Percentiles rank a stretch among this genome's conserved stretches.
These are phyloP conservation scores for Coemansia sp. DNA, from an alignment of 192 early-diverging fungal species.

Conservation along the genomic window DNA sequence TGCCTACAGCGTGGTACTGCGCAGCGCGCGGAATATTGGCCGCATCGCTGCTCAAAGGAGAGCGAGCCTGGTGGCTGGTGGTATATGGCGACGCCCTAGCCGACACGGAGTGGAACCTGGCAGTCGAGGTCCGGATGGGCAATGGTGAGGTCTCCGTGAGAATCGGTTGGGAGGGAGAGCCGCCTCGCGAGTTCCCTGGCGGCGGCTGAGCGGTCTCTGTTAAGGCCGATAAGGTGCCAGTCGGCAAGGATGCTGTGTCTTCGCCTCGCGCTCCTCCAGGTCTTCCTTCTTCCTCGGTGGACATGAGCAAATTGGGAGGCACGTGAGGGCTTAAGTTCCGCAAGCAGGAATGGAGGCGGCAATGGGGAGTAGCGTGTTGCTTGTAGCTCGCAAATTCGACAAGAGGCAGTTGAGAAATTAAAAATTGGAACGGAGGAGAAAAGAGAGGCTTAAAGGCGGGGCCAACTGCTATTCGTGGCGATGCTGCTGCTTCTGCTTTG, in stretches of 20 bases:
- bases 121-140: slow-evolving; percentile 13
- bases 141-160: slow-evolving; percentile 32
- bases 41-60: slow-evolving; percentile 12
- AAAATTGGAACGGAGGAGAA: not conserved
- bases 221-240: not conserved
- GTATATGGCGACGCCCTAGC: slow-evolving; percentile 29
- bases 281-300: not conserved
- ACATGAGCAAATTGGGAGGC: slow-evolving; percentile 6
- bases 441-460: not conserved
- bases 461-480: not conserved
- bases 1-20: slow-evolving; percentile 47
- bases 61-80: slow-evolving; percentile 8
- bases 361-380: not conserved
- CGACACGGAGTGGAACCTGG: slow-evolving; percentile 14
- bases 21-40: slow-evolving; percentile 49
- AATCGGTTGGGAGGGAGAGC: not conserved
- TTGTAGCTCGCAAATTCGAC: not conserved
- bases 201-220: not conserved
- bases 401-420: not conserved
- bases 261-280: not conserved
- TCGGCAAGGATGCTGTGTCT: not conserved
- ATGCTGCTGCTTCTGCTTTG: not conserved
- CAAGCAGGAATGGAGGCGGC: not conserved
- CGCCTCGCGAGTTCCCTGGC: not conserved
- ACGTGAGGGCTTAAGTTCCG: not conserved